Evolutionary conservation across 106 monocot species (phyloP).

Genomic region (Apostasia ramifera): DNA sequence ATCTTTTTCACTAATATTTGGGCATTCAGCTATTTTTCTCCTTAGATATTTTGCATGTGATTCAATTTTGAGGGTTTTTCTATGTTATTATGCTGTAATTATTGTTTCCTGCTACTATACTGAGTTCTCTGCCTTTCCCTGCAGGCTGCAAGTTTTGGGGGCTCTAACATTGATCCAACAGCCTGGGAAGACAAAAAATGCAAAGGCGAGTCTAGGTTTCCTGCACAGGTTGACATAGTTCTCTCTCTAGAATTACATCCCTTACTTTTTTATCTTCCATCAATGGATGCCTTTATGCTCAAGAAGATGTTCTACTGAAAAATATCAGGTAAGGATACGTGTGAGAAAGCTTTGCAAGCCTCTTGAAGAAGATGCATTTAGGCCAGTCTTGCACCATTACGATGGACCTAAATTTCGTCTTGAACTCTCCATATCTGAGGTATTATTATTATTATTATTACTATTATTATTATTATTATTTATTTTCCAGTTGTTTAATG

Average conservation of each 20-base stretch:
- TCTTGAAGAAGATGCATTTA: constrained; percentile 53
- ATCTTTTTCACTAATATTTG: no score
- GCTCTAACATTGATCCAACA: constrained; percentile 78
- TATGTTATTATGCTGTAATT: neutral
- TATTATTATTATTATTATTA: constrained; percentile 2
- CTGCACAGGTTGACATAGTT: constrained; percentile 44
- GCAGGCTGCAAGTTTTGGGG: constrained; percentile 68
- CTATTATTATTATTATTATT: neutral
- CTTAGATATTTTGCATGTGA: no score
- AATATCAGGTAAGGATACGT: constrained; percentile 44
- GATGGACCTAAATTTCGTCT: constrained; percentile 68
- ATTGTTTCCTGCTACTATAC: neutral
- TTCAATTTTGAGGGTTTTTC: neutral
- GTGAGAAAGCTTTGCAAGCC: constrained; percentile 45
- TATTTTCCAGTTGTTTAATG: no score
- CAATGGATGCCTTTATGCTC: neutral
- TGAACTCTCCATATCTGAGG: constrained; percentile 56
- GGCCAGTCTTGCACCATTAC: constrained; percentile 60
- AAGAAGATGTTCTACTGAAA: neutral
- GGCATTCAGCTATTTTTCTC: no score
- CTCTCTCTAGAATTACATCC: neutral
- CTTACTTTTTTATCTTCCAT: neutral
- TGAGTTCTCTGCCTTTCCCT: neutral
- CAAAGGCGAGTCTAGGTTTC: constrained; percentile 75
- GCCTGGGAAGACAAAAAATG: constrained; percentile 88